phyloP scores from a whole-genome alignment of 164 flowering plant genomes.

The Vitis riparia region DNA sequence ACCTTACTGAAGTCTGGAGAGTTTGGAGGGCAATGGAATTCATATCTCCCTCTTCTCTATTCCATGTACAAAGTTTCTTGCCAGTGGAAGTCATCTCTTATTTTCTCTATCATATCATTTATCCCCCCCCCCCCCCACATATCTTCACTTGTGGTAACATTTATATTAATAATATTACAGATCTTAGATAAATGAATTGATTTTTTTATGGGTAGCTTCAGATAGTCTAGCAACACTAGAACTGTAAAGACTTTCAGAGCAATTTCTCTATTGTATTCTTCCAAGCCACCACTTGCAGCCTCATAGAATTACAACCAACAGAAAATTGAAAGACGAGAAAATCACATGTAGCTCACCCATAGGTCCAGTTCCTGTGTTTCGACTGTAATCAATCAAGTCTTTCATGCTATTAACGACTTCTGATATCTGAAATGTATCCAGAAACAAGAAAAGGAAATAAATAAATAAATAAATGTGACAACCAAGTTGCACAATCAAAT shows the following conservation, averaged over 20 bases:
- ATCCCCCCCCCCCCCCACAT: too few species aligned
- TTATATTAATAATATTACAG: too few species aligned
- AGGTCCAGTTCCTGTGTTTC: conserved; percentile 84
- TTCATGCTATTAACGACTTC: conserved; percentile 99
- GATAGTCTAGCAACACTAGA: background rate
- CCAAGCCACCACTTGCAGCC: background rate
- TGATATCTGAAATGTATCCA: conserved; percentile 72
- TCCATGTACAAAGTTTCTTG: too few species aligned
- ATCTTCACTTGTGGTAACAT: too few species aligned
- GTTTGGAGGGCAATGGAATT: too few species aligned
- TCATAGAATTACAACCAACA: background rate
- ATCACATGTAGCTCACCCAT: conserved; percentile 66
- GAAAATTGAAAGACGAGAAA: background rate
- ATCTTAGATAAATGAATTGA: background rate
- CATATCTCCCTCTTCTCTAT: too few species aligned
- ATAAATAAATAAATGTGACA: too few species aligned
- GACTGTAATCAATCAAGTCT: conserved; percentile 96
- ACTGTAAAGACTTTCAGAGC: background rate
- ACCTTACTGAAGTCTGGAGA: too few species aligned
- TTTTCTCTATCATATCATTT: too few species aligned
- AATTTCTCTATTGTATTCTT: background rate
- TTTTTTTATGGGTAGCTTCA: background rate
- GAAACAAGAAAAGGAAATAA: background rate
- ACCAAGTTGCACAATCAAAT: background rate
- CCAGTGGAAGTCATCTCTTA: too few species aligned